These are phyloP conservation scores for Colletotrichum noveboracense DNA, from an alignment of 2,329 filamentous ascomycete genomes.

Conservation along the genomic window DNA sequence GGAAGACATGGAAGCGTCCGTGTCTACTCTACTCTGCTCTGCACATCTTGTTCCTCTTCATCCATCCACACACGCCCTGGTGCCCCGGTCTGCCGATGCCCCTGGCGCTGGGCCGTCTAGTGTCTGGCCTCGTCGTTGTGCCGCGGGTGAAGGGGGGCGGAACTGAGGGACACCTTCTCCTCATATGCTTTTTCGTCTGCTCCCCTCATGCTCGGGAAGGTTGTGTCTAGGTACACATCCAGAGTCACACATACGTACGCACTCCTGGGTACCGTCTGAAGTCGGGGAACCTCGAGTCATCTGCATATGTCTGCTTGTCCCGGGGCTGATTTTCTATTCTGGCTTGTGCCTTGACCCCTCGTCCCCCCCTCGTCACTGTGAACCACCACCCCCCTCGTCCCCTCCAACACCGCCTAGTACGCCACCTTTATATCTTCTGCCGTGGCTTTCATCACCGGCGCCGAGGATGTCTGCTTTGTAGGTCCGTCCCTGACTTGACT, in stretches of 20 bases:
- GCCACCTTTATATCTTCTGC: conserved; percentile 18
- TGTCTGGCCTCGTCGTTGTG: background rate
- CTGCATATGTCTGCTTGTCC: conserved; percentile 11
- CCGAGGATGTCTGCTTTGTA: conserved; percentile 23
- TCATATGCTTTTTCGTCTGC: conserved; percentile 17
- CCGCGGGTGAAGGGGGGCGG: conserved; percentile 14
- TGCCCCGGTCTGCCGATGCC: background rate
- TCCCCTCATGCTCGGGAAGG: background rate
- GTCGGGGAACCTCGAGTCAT: conserved; percentile 13
- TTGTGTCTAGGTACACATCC: background rate
- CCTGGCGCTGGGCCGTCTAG: background rate
- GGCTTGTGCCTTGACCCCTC: conserved; percentile 19
- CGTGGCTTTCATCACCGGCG: conserved; percentile 22
- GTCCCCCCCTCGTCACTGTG: background rate
- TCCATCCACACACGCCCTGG: background rate
- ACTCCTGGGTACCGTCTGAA: background rate
- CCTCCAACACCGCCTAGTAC: background rate
- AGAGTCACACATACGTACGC: background rate
- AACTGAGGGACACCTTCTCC: background rate
- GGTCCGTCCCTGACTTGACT: background rate
- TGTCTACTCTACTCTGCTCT: background rate
- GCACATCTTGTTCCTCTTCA: background rate
- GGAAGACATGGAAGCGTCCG: background rate
- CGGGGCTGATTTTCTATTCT: background rate
- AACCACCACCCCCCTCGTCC: background rate